Percentiles rank a stretch among this genome's conserved stretches.
phyloP scores from a whole-genome alignment of 2,329 filamentous ascomycete genomes.

The Phoma sp. region DNA sequence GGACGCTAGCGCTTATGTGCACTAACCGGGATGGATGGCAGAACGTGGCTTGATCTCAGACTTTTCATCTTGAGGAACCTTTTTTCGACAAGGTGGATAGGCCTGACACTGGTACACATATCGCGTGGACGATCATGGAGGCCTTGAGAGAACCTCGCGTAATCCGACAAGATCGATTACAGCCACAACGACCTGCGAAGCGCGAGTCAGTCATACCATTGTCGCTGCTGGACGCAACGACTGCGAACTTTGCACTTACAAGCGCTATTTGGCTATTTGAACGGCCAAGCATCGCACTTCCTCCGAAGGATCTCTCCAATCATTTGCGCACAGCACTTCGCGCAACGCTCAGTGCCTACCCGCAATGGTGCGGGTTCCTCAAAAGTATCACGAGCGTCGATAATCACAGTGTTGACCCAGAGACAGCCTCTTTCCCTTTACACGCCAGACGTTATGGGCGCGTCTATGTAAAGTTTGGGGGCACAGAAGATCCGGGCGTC shows the following conservation, averaged over 20 bases:
- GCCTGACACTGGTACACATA: too few relatives aligned
- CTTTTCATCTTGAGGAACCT: too few relatives aligned
- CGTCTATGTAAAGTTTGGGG: slow-evolving; percentile 12
- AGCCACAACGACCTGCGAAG: too few relatives aligned
- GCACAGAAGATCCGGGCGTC: slow-evolving; percentile 1
- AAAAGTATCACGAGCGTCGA: slow-evolving; percentile 4
- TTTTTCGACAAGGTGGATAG: too few relatives aligned
- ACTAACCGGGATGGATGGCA: too few relatives aligned
- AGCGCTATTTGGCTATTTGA: slow-evolving; percentile 17
- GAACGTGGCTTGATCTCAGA: too few relatives aligned
- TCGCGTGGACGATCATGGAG: too few relatives aligned
- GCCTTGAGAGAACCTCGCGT: too few relatives aligned
- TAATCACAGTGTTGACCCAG: background rate
- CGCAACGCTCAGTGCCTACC: slow-evolving; percentile 6
- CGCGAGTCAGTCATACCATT: background rate
- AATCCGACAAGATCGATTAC: too few relatives aligned
- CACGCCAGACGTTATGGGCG: slow-evolving; percentile 14
- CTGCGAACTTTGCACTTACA: slow-evolving; percentile 11
- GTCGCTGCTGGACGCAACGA: slow-evolving; percentile 19
- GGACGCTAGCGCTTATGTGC: too few relatives aligned
- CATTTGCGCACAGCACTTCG: slow-evolving; percentile 12
- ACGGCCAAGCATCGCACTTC: background rate
- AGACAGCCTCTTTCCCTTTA: slow-evolving; percentile 3
- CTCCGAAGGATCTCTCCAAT: background rate
- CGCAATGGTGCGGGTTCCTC: slow-evolving; percentile 12